phyloP scores from a whole-genome alignment of 306 rosid genomes.

The Cucumis sativus region DNA sequence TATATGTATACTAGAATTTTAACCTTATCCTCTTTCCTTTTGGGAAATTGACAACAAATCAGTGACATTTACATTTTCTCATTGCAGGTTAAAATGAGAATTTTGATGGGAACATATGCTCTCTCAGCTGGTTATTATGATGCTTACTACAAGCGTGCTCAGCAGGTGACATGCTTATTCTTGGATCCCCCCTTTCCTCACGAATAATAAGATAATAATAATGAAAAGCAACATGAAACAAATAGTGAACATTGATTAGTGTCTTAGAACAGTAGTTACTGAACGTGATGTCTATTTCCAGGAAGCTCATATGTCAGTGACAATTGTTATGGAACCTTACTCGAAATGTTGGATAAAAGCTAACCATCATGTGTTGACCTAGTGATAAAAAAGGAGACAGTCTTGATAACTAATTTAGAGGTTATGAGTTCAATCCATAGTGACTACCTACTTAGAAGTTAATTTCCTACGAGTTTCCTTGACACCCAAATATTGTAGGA shows the following conservation, averaged over 20 bases:
- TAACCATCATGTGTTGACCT: too few species aligned
- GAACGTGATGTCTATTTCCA: neutral
- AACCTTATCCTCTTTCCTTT: neutral
- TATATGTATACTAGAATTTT: neutral
- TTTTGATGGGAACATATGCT: conserved; percentile 86
- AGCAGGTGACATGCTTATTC: conserved; percentile 51
- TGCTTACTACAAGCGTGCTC: conserved; percentile 97
- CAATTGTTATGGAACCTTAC: neutral
- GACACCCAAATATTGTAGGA: too few species aligned
- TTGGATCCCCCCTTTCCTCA: neutral
- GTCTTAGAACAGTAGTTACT: neutral
- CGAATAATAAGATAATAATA: neutral
- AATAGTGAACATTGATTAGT: neutral
- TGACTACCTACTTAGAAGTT: too few species aligned
- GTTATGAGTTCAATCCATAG: too few species aligned
- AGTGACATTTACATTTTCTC: neutral
- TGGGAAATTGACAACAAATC: neutral
- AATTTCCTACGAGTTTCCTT: too few species aligned
- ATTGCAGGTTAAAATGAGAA: conserved; percentile 91
- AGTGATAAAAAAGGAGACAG: too few species aligned
- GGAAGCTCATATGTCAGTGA: neutral
- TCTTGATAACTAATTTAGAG: too few species aligned
- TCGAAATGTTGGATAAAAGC: neutral
- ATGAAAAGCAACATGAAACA: neutral
- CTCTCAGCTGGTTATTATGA: conserved; percentile 99